Base-by-base conservation (phyloP, 2,329 filamentous ascomycete species). In the Aureobasidium subglaciale region DNA sequence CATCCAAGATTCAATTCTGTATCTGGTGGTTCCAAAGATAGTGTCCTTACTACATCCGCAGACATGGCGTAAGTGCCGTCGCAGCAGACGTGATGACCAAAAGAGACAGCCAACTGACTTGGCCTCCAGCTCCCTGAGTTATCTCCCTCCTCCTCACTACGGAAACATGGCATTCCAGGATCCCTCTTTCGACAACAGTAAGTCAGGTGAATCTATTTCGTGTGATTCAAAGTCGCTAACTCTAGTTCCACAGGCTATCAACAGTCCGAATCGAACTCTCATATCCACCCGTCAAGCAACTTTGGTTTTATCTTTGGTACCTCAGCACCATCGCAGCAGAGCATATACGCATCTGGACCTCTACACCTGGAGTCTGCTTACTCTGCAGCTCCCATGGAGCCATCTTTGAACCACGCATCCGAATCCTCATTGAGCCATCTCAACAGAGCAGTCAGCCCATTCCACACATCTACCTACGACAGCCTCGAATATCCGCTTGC, bases 71-170 rank as follows among this genome's bases (percentile, higher is more conserved):
- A 59, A 58, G 64, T 57, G 32, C 2, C 6, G 2, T 20, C 6
- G 5, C 9, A 2, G 3, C 2, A 41, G n/a, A 13, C n/a, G n/a
- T n/a, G n/a, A n/a, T n/a, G 20, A n/a, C 6, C 25, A 32, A 37
- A 5, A 6, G 11, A 30, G 16, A 25, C 9, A 16, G 7, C 22
- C 10, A 10, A 29, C 49, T 57, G 41, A 57, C 16, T 2, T 6
- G 9, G 4, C 7, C 13, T 32, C 46, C 56, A 69, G 67, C 58
- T 70, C 67, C 34, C 60, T 70, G 50, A 66, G 66, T 25, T 67
- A 66, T 59, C 62, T 70, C 22, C 65, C 69, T 46, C 67, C 67
- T 57, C 65, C 66, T 37, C 66, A 68, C 37, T 70, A 70, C 62
- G 65, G 65, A 43, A 57, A 60, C 41, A 53, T 57, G 48, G 56